Base-by-base conservation (phyloP, 768 basidiomycete genomes). In the Rhodotorula graminis region DNA sequence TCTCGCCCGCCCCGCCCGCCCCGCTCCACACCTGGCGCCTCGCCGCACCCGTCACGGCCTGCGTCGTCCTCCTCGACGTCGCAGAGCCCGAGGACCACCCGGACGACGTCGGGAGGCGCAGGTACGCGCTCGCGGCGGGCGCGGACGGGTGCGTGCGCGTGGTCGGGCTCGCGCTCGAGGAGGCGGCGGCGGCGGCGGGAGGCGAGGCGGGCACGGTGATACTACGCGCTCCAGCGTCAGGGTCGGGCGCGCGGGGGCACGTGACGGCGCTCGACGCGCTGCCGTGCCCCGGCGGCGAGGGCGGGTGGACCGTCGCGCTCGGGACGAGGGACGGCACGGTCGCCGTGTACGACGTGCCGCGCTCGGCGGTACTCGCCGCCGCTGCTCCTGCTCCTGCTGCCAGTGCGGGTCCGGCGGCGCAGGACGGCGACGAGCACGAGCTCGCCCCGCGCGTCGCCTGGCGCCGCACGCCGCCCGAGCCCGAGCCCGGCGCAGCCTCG, bases 1-100 rank as follows among this genome's bases (percentile, higher is more conserved):
- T 91, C 15, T 84, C 86, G 4, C 82, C 83, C 15, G 85, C 85
- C 5, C 80, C 82, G 31, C 83, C 84, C 69, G 83, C 87, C 16
- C 78, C 83, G 18, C 18, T 15, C 3, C 58, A 21, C 5, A 81
- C 85, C 21, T 71, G 69, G 64, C 27, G 11, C 4, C 40, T 69
- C 25, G 0, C 59, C 0, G 52, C 69, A 11, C 70, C 75, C 2
- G 49, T 71, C 58, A 63, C 44, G n/a, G 19, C 64, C 25, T 23
- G 73, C 27, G 23, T 4, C 3, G 69, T 69, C 61, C 23, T 58
- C n/a, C 23, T 29, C 53, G 11, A 3, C n/a, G 44, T 10, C 11
- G 47, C 12, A 49, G 31, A 33, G 29, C 18, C 31, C 15, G n/a
- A 50, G 23, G 31, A 52, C 42, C 61, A 64, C 56, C 27, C 16